A percentile compares a stretch with the other conserved stretches of the same genome.
These are phyloP conservation scores for Salix udensis DNA, from an alignment of 345 rosid genomes.

Conservation along the genomic window DNA sequence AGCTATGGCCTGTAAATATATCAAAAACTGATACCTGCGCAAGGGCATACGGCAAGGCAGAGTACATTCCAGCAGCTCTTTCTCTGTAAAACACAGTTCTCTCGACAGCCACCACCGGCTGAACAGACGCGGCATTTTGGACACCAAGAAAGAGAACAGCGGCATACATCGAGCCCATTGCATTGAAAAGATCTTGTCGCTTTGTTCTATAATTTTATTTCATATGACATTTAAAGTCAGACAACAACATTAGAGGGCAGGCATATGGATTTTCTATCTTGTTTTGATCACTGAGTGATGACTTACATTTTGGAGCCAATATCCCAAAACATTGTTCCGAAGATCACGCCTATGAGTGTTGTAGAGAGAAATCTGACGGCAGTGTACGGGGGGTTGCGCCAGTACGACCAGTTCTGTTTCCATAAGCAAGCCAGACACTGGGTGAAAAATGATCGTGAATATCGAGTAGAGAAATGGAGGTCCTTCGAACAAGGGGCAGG, in stretches of 20 bases:
- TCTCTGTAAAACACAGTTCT: conserved; percentile 76
- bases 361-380: conserved; percentile 22
- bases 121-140: conserved; percentile 56
- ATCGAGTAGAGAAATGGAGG: conserved; percentile 18
- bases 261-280: neutral
- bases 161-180: conserved; percentile 74
- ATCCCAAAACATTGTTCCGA: conserved; percentile 26
- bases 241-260: neutral
- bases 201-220: conserved; percentile 28
- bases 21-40: conserved; percentile 35
- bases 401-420: conserved; percentile 24
- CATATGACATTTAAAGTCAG: neutral
- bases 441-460: conserved; percentile 13
- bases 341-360: conserved; percentile 16
- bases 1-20: no score
- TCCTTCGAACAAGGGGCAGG: conserved; percentile 21
- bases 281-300: neutral
- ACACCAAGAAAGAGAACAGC: conserved; percentile 68
- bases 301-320: conserved; percentile 20
- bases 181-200: conserved; percentile 52
- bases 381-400: conserved; percentile 25
- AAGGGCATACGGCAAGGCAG: conserved; percentile 70
- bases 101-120: conserved; percentile 66
- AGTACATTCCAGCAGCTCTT: conserved; percentile 80
- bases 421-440: conserved; percentile 21